Percentiles rank a stretch among this genome's conserved stretches.
These are phyloP conservation scores for Lactarius akahatsu DNA, from an alignment of 768 basidiomycete genomes.

Conservation along the genomic window DNA sequence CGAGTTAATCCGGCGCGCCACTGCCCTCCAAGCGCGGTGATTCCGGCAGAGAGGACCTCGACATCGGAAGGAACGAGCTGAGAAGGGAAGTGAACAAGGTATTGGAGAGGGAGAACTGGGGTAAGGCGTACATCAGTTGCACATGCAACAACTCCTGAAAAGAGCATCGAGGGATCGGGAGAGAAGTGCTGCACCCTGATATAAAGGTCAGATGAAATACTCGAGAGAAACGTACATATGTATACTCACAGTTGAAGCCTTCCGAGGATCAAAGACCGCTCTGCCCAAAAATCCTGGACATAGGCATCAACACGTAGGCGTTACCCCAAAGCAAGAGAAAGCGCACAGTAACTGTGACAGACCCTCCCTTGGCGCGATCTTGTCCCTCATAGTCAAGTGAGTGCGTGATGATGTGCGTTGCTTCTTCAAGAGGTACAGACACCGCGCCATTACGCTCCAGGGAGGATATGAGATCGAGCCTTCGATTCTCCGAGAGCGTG, in stretches of 20 bases:
- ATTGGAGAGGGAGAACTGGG: not conserved
- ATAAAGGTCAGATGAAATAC: not conserved
- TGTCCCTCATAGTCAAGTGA: slow-evolving; percentile 25
- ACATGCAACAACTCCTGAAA: slow-evolving; percentile 79
- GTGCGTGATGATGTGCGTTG: slow-evolving; percentile 27
- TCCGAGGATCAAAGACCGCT: slow-evolving; percentile 26
- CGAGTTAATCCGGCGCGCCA: slow-evolving; percentile 73
- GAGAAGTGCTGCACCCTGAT: slow-evolving; percentile 54
- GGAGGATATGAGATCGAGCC: slow-evolving; percentile 10
- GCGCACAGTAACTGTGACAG: slow-evolving; percentile 24
- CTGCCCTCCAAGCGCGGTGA: slow-evolving; percentile 77
- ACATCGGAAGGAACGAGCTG: slow-evolving; percentile 64
- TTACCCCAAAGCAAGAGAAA: not conserved
- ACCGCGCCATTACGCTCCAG: slow-evolving; percentile 24
- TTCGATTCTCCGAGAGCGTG: slow-evolving; percentile 21
- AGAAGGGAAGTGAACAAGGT: slow-evolving; percentile 2
- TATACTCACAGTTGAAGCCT: slow-evolving; percentile 25
- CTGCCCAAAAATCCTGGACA: slow-evolving; percentile 26
- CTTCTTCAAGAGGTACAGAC: slow-evolving; percentile 14
- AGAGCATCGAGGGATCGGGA: slow-evolving; percentile 71
- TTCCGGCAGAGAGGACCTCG: slow-evolving; percentile 70
- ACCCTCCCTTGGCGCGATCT: slow-evolving; percentile 16
- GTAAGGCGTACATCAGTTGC: slow-evolving; percentile 56
- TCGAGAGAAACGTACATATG: no score
- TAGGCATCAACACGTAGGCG: not conserved